A percentile compares a stretch with the other conserved stretches of the same genome.
Conservation (phyloP, 305 asterid genomes). For the Ruellia speciosa region DNA sequence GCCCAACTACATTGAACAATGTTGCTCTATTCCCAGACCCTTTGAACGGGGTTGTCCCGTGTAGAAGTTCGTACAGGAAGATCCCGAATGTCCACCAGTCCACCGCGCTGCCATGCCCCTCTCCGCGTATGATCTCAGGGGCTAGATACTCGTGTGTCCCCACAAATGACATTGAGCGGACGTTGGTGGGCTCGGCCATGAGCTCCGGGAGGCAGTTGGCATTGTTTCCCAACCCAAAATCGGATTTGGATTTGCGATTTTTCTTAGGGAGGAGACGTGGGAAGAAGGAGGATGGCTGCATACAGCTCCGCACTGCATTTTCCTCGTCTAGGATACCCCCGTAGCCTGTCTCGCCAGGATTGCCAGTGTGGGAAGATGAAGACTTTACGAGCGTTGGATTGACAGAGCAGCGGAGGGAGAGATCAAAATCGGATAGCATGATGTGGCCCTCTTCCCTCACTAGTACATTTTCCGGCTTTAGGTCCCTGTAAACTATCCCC, state of each 20-base stretch:
- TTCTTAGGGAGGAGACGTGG: slow-evolving; percentile 81
- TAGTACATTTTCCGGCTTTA: slow-evolving; percentile 82
- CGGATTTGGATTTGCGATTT: slow-evolving; percentile 80
- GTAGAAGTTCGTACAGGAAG: slow-evolving; percentile 73
- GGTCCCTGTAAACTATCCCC: slow-evolving; percentile 82
- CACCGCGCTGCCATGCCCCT: slow-evolving; percentile 92
- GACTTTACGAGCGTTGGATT: slow-evolving; percentile 80
- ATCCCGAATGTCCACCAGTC: slow-evolving; percentile 98
- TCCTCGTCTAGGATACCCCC: slow-evolving; percentile 51
- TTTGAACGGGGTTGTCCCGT: slow-evolving; percentile 81
- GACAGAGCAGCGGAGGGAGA: slow-evolving; percentile 87
- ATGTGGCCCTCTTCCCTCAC: slow-evolving; percentile 89
- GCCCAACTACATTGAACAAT: slow-evolving; percentile 67
- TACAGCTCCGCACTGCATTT: slow-evolving; percentile 51
- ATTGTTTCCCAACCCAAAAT: slow-evolving; percentile 52
- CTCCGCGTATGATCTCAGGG: slow-evolving; percentile 85
- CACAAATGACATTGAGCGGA: slow-evolving; percentile 80
- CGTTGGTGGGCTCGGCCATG: slow-evolving; percentile 85
- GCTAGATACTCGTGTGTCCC: slow-evolving; percentile 90
- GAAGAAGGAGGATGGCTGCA: slow-evolving; percentile 63
- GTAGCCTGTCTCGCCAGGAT: slow-evolving; percentile 18
- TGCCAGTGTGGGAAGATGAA: slow-evolving; percentile 48
- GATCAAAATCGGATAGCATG: slow-evolving; percentile 88
- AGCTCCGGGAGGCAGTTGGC: slow-evolving; percentile 61
- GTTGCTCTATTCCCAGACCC: slow-evolving; percentile 80